phyloP scores from a whole-genome alignment of 1,284 basidiomycete genomes.

The Marasmius fiardii region DNA sequence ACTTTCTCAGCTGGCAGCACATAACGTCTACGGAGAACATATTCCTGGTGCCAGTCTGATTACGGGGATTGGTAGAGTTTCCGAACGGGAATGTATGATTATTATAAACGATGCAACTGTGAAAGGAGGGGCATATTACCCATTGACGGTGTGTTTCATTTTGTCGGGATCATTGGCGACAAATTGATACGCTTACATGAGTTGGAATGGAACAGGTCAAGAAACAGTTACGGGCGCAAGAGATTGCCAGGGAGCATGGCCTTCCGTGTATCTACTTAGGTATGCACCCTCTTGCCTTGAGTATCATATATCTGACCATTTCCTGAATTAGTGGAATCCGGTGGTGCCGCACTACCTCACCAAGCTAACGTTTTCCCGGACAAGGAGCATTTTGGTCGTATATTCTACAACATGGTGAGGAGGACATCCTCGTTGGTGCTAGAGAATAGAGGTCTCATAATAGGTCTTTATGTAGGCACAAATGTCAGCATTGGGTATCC shows the following conservation, averaged over 20 bases:
- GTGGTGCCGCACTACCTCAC: conserved; percentile 89
- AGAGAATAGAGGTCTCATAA: conserved; percentile 10
- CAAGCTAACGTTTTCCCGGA: conserved; percentile 93
- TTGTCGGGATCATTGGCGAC: neutral
- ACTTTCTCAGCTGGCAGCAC: conserved; percentile 81
- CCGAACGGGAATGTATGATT: conserved; percentile 83
- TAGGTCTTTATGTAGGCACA: conserved; percentile 56
- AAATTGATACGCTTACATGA: conserved; percentile 6
- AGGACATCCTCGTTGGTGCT: conserved; percentile 3
- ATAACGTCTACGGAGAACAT: conserved; percentile 81
- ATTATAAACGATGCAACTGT: conserved; percentile 94
- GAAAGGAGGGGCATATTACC: conserved; percentile 92
- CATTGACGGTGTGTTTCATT: conserved; percentile 76
- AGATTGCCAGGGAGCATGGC: conserved; percentile 87
- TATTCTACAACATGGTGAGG: conserved; percentile 94
- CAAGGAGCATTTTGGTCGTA: conserved; percentile 91
- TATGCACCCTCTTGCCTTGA: conserved; percentile 24
- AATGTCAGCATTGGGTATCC: conserved; percentile 88
- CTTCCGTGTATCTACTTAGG: conserved; percentile 92
- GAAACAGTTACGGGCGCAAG: conserved; percentile 93
- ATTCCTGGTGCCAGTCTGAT: conserved; percentile 91
- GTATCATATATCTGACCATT: conserved; percentile 19
- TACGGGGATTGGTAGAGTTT: conserved; percentile 82
- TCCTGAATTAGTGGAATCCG: conserved; percentile 73
- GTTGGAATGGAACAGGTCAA: conserved; percentile 58